Evolutionary conservation across 208 protist genomes (phyloP).

Genomic region (Wallacemonas sp.): DNA sequence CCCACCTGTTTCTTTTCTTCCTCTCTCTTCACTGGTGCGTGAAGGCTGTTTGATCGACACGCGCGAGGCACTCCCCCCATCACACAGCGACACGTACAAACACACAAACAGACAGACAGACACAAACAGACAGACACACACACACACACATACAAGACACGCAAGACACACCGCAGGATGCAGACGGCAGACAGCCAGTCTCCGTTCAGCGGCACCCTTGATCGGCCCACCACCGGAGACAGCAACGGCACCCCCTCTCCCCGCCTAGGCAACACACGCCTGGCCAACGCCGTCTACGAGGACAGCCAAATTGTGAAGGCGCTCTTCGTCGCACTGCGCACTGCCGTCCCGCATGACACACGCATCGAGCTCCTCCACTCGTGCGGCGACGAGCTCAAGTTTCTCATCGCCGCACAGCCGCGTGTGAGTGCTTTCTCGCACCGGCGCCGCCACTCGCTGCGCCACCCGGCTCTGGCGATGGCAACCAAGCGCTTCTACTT

Average conservation of each 20-base stretch:
- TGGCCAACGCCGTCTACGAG: conserved; percentile 6
- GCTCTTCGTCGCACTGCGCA: conserved; percentile 71
- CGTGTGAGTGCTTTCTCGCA: conserved; percentile 72
- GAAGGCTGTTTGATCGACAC: too few species aligned
- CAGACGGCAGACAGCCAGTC: too few species aligned
- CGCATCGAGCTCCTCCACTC: conserved; percentile 40
- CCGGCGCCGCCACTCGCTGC: conserved; percentile 65
- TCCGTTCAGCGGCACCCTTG: background rate
- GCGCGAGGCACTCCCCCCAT: too few species aligned
- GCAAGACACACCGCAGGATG: too few species aligned
- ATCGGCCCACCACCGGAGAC: conserved; percentile 1
- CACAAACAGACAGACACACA: too few species aligned
- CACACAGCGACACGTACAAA: too few species aligned
- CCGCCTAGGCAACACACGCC: background rate
- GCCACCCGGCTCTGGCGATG: conserved; percentile 84
- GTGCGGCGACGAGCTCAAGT: conserved; percentile 68
- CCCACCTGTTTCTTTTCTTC: too few species aligned
- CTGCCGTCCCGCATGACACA: conserved; percentile 51
- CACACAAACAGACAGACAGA: too few species aligned
- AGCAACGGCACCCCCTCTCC: background rate
- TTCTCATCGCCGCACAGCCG: conserved; percentile 67
- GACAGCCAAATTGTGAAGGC: conserved; percentile 47
- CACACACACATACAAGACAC: too few species aligned
- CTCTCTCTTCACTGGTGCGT: too few species aligned
- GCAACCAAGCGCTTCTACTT: conserved; percentile 72